phyloP scores from a whole-genome alignment of 2,329 filamentous ascomycete species.

The Penicillium polonicum region DNA sequence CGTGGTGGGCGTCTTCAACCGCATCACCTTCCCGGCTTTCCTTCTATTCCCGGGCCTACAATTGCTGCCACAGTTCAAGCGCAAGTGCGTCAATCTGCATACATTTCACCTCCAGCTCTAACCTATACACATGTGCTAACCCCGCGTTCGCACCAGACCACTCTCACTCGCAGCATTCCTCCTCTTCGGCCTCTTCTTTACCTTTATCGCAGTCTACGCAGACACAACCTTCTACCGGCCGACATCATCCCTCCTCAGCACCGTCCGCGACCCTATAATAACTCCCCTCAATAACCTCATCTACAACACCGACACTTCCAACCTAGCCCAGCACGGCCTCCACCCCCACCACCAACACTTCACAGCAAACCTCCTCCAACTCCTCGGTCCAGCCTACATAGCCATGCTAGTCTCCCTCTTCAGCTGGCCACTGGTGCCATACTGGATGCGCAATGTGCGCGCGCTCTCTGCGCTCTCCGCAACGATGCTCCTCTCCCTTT shows the following conservation, averaged over 20 bases:
- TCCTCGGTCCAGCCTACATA: slow-evolving; percentile 68
- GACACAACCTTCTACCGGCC: slow-evolving; percentile 79
- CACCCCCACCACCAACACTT: slow-evolving; percentile 78
- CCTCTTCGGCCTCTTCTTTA: slow-evolving; percentile 65
- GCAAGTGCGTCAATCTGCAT: slow-evolving; percentile 59
- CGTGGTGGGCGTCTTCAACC: slow-evolving; percentile 88
- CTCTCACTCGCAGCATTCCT: slow-evolving; percentile 62
- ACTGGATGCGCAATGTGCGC: slow-evolving; percentile 40
- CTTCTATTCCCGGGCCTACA: slow-evolving; percentile 78
- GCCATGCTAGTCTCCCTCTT: slow-evolving; percentile 54
- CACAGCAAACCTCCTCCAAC: slow-evolving; percentile 67
- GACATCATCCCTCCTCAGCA: slow-evolving; percentile 36
- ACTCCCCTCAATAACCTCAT: slow-evolving; percentile 75
- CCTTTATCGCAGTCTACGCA: slow-evolving; percentile 70
- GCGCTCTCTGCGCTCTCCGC: slow-evolving; percentile 46
- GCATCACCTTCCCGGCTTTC: slow-evolving; percentile 96
- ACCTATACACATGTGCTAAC: slow-evolving; percentile 14
- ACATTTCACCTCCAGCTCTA: neutral
- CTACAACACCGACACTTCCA: slow-evolving; percentile 70
- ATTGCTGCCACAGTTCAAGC: slow-evolving; percentile 79
- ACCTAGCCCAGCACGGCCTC: slow-evolving; percentile 72
- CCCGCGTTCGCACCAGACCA: slow-evolving; percentile 43
- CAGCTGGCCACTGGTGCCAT: slow-evolving; percentile 30
- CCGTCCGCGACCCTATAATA: slow-evolving; percentile 61
- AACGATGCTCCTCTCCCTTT: slow-evolving; percentile 45